Evolutionary conservation across 208 protist species (phyloP).

Genomic region (Naegleria fowleri): DNA sequence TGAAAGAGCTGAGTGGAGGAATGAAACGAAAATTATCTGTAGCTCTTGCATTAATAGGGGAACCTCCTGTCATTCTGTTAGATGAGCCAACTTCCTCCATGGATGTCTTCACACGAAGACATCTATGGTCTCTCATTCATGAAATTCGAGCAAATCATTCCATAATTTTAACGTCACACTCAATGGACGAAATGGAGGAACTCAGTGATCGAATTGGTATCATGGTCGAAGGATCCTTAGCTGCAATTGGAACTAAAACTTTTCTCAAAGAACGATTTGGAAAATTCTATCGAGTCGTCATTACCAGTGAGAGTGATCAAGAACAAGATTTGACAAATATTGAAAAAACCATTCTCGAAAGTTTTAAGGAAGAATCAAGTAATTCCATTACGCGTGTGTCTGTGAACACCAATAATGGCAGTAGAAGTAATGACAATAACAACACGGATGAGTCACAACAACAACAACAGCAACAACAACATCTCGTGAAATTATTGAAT

Average conservation of each 20-base stretch:
- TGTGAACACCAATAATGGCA: too few relatives aligned
- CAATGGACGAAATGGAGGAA: constrained; percentile 78
- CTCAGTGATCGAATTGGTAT: constrained; percentile 71
- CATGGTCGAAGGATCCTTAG: constrained; percentile 71
- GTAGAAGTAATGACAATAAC: too few relatives aligned
- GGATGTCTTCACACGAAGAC: constrained; percentile 67
- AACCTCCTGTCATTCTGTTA: constrained; percentile 63
- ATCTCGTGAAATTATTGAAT: neutral
- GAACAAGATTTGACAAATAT: neutral
- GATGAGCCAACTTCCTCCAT: constrained; percentile 78
- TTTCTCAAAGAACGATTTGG: constrained; percentile 58
- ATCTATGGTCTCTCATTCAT: constrained; percentile 64
- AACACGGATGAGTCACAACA: too few relatives aligned
- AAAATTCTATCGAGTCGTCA: constrained; percentile 18
- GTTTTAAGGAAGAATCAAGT: too few relatives aligned
- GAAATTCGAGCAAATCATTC: constrained; percentile 47
- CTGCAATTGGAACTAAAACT: constrained; percentile 70
- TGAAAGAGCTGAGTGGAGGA: constrained; percentile 54
- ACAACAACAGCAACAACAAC: too few relatives aligned
- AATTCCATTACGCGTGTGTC: too few relatives aligned
- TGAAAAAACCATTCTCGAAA: neutral
- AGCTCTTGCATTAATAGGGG: constrained; percentile 65
- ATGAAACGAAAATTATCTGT: constrained; percentile 72
- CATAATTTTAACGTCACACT: constrained; percentile 75
- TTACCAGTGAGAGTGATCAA: neutral